Evolutionary conservation across 2,329 filamentous ascomycete species (phyloP).

Genomic region (Diaporthe ampelina): DNA sequence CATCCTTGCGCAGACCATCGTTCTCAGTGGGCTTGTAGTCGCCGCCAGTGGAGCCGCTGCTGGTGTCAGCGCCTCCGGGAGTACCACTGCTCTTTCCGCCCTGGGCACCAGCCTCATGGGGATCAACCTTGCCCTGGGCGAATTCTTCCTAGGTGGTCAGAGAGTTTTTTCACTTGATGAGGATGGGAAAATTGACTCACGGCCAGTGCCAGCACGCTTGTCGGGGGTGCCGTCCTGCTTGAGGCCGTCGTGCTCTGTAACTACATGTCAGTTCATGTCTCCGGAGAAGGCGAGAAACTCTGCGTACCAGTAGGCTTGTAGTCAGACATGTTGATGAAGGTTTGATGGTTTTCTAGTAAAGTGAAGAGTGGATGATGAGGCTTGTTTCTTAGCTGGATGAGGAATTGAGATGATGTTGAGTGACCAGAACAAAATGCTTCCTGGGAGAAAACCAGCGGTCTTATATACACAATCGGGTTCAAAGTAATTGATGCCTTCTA

Average conservation of each 20-base stretch:
- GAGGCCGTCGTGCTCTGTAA: conserved; percentile 33
- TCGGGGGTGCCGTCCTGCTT: conserved; percentile 28
- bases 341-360: no score
- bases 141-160: neutral
- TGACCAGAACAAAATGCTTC: neutral
- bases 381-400: neutral
- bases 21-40: conserved; percentile 33
- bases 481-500: neutral
- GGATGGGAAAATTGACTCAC: neutral
- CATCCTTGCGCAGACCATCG: conserved; percentile 30
- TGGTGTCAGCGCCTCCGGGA: neutral
- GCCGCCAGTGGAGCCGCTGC: neutral
- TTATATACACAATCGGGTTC: neutral
- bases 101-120: conserved; percentile 29
- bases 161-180: no score
- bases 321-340: conserved; percentile 20
- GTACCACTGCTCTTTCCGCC: conserved; percentile 26
- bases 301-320: conserved; percentile 31
- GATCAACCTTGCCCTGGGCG: conserved; percentile 35
- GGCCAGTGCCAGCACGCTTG: conserved; percentile 33
- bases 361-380: neutral
- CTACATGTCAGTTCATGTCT: neutral
- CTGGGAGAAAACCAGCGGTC: neutral
- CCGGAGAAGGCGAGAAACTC: neutral
- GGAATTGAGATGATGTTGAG: neutral